Base-by-base conservation (phyloP, 169 alveolate genomes). In the Plasmodium coatneyi region DNA sequence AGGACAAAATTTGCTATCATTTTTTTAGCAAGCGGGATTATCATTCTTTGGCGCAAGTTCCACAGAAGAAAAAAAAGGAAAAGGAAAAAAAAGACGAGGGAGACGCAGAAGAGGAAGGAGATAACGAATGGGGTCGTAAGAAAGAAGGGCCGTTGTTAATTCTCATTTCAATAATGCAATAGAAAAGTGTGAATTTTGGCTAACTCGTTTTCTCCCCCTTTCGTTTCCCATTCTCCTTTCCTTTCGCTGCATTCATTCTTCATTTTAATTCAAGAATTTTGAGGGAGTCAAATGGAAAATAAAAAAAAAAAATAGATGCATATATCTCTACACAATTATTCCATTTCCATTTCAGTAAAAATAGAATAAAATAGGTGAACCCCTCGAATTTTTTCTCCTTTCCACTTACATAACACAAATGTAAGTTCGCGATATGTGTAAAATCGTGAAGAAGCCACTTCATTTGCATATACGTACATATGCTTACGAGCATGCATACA, bases 1-100 rank as follows among this genome's bases (percentile, higher is more conserved):
- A 89, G 56, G 72, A 89, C 25, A 56, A 89, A 39, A 32, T 70
- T 78, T 54, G 52, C 34, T 80, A 89, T 28, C 94, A 89, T 89
- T 72, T 78, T 87, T 66, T 66, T 28, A 66, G 76, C n/a, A 66
- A 19, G 76, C 14, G 76, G n/a, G 76, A 25, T 25, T 66, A 32
- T 66, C 41, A 66, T 66, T 66, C 28, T 66, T 66, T 66, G 76
- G n/a, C 76, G 5, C 36, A 66, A 28, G 36, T 28, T 25, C 5
- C 36, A 66, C 14, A 66, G 4, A 10, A 66, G 22, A 66, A 66
- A 19, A 66, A 19, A 60, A 2, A 16, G 22, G 22, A 22, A 66
- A 22, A 66, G 5, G n/a, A 66, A 66, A 66, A 66, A 66, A 66
- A 66, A 66, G 36, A 66, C 30, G n/a, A 66, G 39, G 76, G 36